Conservation (phyloP, 2,329 filamentous ascomycete species). For the Fusarium annulatum region DNA sequence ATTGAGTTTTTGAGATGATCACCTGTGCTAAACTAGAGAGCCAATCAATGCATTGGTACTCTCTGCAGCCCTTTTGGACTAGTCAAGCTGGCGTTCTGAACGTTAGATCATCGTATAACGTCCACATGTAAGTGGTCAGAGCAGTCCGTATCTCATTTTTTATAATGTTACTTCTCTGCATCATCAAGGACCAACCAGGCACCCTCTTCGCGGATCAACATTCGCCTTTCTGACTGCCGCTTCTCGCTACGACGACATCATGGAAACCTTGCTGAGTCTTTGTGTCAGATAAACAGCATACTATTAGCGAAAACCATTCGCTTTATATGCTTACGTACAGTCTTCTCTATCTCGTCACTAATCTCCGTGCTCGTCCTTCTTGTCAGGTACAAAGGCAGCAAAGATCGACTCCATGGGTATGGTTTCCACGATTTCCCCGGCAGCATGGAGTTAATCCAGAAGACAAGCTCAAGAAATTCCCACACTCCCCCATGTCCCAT, state of each 20-base stretch:
- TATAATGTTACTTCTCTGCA: conserved; percentile 3
- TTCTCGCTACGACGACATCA: conserved; percentile 1
- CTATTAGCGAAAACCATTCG: background rate
- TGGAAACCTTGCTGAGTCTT: background rate
- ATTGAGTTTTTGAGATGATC: background rate
- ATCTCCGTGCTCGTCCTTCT: conserved; percentile 28
- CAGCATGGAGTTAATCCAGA: background rate
- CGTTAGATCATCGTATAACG: background rate
- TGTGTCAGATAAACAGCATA: conserved; percentile 13
- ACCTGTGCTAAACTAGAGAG: background rate
- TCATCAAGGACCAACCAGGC: conserved; percentile 20
- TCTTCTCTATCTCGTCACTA: conserved; percentile 26
- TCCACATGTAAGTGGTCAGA: conserved; percentile 4
- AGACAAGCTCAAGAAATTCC: conserved; percentile 9
- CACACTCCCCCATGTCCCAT: background rate
- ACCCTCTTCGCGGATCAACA: background rate
- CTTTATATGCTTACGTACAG: conserved; percentile 9
- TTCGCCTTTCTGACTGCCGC: background rate
- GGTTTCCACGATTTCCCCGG: conserved; percentile 3
- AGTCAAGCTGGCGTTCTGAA: background rate
- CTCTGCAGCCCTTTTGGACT: background rate
- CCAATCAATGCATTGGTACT: conserved; percentile 19
- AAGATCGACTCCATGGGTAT: conserved; percentile 15
- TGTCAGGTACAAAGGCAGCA: conserved; percentile 14
- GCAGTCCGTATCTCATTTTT: conserved; percentile 6